phyloP scores from a whole-genome alignment of 2,329 filamentous ascomycete species.

The Penicillium sp. region DNA sequence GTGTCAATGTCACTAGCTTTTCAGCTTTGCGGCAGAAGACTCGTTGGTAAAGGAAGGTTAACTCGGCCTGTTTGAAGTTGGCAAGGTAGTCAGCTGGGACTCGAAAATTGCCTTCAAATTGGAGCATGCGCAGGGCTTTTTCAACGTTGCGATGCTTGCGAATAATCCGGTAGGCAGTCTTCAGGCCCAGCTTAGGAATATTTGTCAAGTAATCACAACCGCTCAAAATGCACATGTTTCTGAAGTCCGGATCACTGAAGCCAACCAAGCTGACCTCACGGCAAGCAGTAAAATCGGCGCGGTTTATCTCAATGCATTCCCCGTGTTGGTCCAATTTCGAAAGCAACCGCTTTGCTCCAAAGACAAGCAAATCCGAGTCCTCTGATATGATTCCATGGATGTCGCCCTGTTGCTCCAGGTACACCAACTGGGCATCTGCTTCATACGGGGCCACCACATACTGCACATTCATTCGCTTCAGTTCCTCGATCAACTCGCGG shows the following conservation, averaged over 20 bases:
- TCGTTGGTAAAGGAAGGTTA: conserved; percentile 91
- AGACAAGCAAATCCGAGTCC: conserved; percentile 93
- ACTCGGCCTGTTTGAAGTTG: conserved; percentile 79
- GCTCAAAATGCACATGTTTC: conserved; percentile 92
- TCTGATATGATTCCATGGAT: conserved; percentile 90
- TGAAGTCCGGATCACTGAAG: conserved; percentile 88
- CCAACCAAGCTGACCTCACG: conserved; percentile 84
- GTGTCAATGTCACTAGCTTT: conserved; percentile 71
- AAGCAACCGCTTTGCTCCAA: conserved; percentile 83
- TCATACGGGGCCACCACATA: conserved; percentile 97
- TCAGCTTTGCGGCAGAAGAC: conserved; percentile 79
- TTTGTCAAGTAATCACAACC: conserved; percentile 93
- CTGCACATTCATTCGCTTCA: conserved; percentile 74
- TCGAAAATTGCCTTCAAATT: conserved; percentile 82
- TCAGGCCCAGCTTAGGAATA: conserved; percentile 81
- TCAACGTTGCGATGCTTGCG: conserved; percentile 88
- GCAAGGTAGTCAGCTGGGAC: conserved; percentile 79
- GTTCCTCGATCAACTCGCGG: conserved; percentile 80
- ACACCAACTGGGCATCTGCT: conserved; percentile 94
- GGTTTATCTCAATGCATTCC: conserved; percentile 86
- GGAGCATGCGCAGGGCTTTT: conserved; percentile 73
- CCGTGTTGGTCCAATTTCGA: conserved; percentile 95
- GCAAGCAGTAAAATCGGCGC: conserved; percentile 82
- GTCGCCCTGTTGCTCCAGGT: conserved; percentile 80
- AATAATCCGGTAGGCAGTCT: conserved; percentile 87